phyloP scores from a whole-genome alignment of 2,329 filamentous ascomycete species.

The Aspergillus fumigatus region DNA sequence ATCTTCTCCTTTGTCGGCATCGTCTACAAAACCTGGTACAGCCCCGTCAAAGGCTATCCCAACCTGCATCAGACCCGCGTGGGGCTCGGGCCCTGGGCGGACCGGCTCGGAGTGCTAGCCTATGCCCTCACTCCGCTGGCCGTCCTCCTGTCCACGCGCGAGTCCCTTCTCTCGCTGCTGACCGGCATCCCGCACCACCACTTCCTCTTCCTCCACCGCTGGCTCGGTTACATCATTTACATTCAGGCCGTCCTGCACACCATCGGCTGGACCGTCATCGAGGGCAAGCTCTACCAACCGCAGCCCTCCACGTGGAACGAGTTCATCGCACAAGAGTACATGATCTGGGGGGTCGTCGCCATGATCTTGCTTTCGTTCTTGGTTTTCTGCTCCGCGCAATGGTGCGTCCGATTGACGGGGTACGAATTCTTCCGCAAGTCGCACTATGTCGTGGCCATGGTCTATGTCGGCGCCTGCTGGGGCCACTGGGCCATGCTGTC shows the following conservation, averaged over 20 bases:
- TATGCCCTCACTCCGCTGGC: slow-evolving; percentile 71
- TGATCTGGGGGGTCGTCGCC: slow-evolving; percentile 68
- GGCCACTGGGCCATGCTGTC: slow-evolving; percentile 66
- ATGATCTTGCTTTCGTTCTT: slow-evolving; percentile 60
- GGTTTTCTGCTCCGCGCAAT: slow-evolving; percentile 55
- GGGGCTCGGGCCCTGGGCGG: slow-evolving; percentile 62
- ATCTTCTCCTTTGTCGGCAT: slow-evolving; percentile 68
- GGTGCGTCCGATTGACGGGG: slow-evolving; percentile 61
- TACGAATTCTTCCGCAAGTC: slow-evolving; percentile 74
- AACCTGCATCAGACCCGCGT: slow-evolving; percentile 59
- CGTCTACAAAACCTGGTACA: slow-evolving; percentile 64
- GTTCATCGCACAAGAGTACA: slow-evolving; percentile 63
- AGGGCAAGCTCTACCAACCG: slow-evolving; percentile 64
- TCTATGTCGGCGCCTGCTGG: slow-evolving; percentile 73
- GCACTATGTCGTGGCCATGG: slow-evolving; percentile 67
- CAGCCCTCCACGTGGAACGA: slow-evolving; percentile 56
- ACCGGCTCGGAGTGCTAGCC: slow-evolving; percentile 66
- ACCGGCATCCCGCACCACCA: slow-evolving; percentile 72
- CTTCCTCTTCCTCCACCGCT: slow-evolving; percentile 74
- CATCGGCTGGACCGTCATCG: slow-evolving; percentile 64
- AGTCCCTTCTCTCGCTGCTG: slow-evolving; percentile 64
- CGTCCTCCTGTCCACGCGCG: slow-evolving; percentile 62
- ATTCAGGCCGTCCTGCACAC: slow-evolving; percentile 65
- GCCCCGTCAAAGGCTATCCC: slow-evolving; percentile 57
- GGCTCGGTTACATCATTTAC: slow-evolving; percentile 70